Evolutionary conservation across 768 basidiomycete species (phyloP).

Genomic region (Amanita phalloides): DNA sequence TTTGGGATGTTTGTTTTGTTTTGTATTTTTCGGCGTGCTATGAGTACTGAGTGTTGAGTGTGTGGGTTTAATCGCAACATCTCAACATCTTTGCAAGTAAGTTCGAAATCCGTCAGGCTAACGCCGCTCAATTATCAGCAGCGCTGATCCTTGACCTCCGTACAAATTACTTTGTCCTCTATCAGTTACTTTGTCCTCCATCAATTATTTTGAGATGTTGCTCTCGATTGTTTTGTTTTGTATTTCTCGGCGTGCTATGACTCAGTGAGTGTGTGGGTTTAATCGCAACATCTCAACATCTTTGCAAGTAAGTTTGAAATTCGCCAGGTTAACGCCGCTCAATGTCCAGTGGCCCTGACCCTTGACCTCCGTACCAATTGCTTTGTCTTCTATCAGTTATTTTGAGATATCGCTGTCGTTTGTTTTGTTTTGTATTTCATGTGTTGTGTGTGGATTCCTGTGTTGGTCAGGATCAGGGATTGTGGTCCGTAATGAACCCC

Average conservation of each 20-base stretch:
- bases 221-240: background rate
- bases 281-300: background rate
- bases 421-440: background rate
- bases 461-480: background rate
- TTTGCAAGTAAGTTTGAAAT: slow-evolving; percentile 2
- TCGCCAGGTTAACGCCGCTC: background rate
- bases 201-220: background rate
- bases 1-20: background rate
- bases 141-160: background rate
- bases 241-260: background rate
- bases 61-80: background rate
- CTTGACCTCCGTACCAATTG: background rate
- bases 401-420: background rate
- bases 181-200: background rate
- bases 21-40: background rate
- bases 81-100: slow-evolving; percentile 1
- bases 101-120: background rate
- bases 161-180: background rate
- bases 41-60: too few species aligned
- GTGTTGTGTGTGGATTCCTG: too few species aligned
- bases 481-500: too few species aligned
- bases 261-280: background rate
- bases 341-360: background rate
- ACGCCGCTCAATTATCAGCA: background rate
- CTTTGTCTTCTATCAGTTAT: background rate